Base-by-base conservation (phyloP, 2,329 filamentous ascomycete genomes). In the Hypomyces rosellus region DNA sequence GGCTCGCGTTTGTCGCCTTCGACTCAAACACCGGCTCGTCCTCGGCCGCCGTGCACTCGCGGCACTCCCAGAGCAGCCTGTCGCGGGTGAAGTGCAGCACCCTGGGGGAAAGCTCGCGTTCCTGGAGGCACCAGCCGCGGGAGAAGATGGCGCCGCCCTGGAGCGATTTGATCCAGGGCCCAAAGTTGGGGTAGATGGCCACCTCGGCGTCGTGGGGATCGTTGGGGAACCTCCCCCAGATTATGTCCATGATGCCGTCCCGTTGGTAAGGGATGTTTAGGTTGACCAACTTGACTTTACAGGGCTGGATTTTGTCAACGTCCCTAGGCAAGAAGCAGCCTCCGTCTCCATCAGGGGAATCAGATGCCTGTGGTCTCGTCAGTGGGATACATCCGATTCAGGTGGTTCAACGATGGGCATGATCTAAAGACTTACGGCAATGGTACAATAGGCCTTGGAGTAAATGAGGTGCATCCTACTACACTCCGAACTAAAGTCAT, bases 1-100 rank as follows among this genome's bases (percentile, higher is more conserved):
- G 33, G 13, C 12, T 37, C 4, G n/a, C 34, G 34, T 37, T 46
- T 30, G 33, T 46, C 15, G 18, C 5, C 20, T 38, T 46, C 4
- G 44, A 36, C 11, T 46, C 44, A 5, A 45, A 16, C 12, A 38
- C 44, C 37, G 33, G 44, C 18, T 37, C 33, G 44, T 37, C 44
- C 44, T 46, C 44, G 15, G n/a, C 18, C 16, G 44, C 44, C 16
- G 33, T 38, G 34, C 33, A 38, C 9, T 36, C 44, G 15, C 44
- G 44, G 16, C 44, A 46, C 38, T 46, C 44, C 44, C 44, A 46
- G 34, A 46, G 34, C 5, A 46, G 33, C n/a, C 34, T 16, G 44
- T 46, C 44, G 8, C 34, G 33, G 7, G 44, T 46, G 33, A 37
- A 46, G 34, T 46, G 44, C 14, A 46, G 14, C 15, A 46, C 14